A percentile compares a stretch with the other conserved stretches of the same genome.
Conservation (phyloP, 208 protist species). For the Trichomonas vaginalis region DNA sequence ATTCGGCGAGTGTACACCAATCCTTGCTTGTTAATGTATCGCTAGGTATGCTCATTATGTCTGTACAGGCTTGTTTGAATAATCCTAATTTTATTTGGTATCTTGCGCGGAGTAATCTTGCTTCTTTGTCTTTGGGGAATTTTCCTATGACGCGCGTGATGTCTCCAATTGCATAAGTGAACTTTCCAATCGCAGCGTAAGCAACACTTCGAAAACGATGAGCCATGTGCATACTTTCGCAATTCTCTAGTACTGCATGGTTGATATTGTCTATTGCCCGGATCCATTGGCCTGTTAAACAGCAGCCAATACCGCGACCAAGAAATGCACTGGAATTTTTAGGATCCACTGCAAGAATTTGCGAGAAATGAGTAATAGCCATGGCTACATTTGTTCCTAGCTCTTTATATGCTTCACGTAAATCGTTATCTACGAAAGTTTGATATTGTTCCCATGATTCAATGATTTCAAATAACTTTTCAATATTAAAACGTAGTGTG, state of each 20-base stretch:
- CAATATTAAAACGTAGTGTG: background rate
- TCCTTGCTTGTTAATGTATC: too few relatives aligned
- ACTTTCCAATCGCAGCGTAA: background rate
- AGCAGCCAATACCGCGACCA: background rate
- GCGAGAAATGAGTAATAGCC: background rate
- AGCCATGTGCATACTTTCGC: too few relatives aligned
- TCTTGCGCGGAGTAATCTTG: background rate
- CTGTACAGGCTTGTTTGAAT: background rate
- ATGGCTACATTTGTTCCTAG: background rate
- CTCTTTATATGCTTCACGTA: background rate
- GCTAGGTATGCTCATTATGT: background rate
- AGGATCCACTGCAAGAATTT: background rate
- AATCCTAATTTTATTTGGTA: background rate
- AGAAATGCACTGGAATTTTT: background rate
- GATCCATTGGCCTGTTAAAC: background rate
- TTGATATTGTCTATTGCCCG: background rate
- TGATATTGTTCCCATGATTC: background rate
- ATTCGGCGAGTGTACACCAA: background rate
- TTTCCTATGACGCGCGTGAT: background rate
- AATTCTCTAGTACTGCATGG: background rate
- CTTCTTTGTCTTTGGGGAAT: background rate
- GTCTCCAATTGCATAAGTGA: background rate
- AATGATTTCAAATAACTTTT: background rate
- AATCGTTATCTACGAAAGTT: background rate
- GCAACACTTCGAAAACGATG: background rate